Evolutionary conservation across 306 rosid genomes (phyloP).

Genomic region (cucumber (Cucumis sativus)): DNA sequence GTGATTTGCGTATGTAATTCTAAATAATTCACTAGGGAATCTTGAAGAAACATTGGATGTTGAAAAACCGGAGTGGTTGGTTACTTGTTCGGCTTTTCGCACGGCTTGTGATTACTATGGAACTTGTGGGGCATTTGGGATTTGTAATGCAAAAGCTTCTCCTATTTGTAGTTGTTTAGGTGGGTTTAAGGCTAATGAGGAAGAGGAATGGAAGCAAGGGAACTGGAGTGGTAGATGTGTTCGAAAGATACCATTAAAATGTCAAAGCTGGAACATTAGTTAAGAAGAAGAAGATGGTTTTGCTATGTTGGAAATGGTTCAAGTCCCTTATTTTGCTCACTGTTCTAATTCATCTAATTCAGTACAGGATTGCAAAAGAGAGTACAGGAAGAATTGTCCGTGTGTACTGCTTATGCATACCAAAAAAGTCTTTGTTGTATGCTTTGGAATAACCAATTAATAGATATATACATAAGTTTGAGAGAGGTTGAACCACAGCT

Average conservation of each 20-base stretch:
- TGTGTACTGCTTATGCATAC: constrained; percentile 16
- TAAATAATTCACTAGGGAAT: too few species aligned
- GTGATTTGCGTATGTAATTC: too few species aligned
- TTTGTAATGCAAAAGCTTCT: constrained; percentile 4
- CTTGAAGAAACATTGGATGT: too few species aligned
- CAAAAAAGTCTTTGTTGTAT: constrained; percentile 25
- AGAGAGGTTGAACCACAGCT: neutral
- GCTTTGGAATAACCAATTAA: constrained; percentile 24
- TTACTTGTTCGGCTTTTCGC: neutral
- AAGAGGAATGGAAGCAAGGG: constrained; percentile 5
- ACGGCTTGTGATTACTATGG: constrained; percentile 23
- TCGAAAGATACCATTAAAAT: constrained; percentile 16
- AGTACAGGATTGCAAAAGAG: neutral
- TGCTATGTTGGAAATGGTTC: constrained; percentile 4
- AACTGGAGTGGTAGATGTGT: constrained; percentile 32
- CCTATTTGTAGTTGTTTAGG: constrained; percentile 34
- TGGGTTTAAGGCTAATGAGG: constrained; percentile 30
- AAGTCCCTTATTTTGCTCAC: constrained; percentile 21
- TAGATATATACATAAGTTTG: constrained; percentile 15
- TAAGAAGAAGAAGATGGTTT: constrained; percentile 14
- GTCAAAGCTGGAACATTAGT: constrained; percentile 3
- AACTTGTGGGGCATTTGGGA: constrained; percentile 29
- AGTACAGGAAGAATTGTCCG: neutral
- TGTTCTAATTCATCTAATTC: neutral
- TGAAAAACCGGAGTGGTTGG: neutral